Conservation (phyloP, 2,329 filamentous ascomycete genomes). For the Aspergillus aculeatus region DNA sequence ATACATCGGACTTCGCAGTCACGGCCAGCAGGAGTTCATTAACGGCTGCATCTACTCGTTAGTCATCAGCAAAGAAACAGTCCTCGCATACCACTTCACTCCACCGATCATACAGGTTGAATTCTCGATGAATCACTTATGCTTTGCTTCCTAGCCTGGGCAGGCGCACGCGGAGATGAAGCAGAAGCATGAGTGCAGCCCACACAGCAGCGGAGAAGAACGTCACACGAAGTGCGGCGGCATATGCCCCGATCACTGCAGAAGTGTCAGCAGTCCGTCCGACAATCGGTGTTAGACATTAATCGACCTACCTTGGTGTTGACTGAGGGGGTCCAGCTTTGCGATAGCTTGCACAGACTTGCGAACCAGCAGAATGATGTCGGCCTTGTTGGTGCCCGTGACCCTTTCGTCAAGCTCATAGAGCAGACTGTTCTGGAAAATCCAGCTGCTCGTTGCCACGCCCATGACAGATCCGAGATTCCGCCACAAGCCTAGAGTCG, state of each 20-base stretch:
- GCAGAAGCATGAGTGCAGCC: slow-evolving; percentile 33
- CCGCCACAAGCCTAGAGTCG: slow-evolving; percentile 69
- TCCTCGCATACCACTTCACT: not conserved
- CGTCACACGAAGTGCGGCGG: slow-evolving; percentile 36
- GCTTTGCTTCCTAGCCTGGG: slow-evolving; percentile 32
- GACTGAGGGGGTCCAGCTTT: slow-evolving; percentile 47
- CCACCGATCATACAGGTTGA: not conserved
- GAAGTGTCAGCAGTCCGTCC: slow-evolving; percentile 17
- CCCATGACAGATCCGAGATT: slow-evolving; percentile 71
- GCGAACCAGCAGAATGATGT: slow-evolving; percentile 51
- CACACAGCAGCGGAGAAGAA: slow-evolving; percentile 41
- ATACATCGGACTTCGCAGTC: not conserved
- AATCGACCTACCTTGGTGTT: slow-evolving; percentile 45
- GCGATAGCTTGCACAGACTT: slow-evolving; percentile 51
- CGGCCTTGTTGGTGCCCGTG: slow-evolving; percentile 56
- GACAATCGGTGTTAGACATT: not conserved
- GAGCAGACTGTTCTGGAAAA: slow-evolving; percentile 69
- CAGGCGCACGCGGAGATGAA: slow-evolving; percentile 34
- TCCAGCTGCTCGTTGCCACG: slow-evolving; percentile 68
- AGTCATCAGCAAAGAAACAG: not conserved
- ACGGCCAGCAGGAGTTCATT: not conserved
- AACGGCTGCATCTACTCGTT: not conserved
- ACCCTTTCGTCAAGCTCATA: slow-evolving; percentile 61
- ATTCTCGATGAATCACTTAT: slow-evolving; percentile 9
- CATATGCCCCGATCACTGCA: slow-evolving; percentile 39